Evolutionary conservation across 371 early-diverging fungal genomes (phyloP).

Genomic region (Chytridium lagenaria): DNA sequence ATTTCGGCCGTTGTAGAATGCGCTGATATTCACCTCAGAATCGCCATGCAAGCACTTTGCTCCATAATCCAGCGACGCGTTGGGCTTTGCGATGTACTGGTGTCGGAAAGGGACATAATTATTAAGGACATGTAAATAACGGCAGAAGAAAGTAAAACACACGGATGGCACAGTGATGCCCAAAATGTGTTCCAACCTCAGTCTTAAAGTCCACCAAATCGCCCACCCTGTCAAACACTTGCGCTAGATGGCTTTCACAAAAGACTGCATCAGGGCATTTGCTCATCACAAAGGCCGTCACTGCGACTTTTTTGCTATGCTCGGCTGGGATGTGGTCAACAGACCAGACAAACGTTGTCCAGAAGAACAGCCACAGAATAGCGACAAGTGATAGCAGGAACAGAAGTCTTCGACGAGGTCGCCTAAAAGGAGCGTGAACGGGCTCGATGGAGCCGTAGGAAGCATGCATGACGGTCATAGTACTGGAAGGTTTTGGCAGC

Average conservation of each 20-base stretch:
- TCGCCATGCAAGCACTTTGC: slow-evolving; percentile 33
- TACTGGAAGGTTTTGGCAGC: background rate
- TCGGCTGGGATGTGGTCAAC: background rate
- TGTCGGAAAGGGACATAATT: background rate
- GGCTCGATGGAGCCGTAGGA: background rate
- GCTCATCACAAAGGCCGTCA: slow-evolving; percentile 39
- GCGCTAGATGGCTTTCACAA: slow-evolving; percentile 29
- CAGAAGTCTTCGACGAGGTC: background rate
- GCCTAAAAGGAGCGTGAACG: background rate
- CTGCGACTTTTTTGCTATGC: slow-evolving; percentile 8
- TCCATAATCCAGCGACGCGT: slow-evolving; percentile 7
- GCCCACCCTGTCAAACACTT: slow-evolving; percentile 22
- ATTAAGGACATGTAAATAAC: background rate
- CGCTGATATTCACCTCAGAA: slow-evolving; percentile 19
- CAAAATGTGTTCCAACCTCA: too few relatives aligned
- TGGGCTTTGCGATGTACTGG: slow-evolving; percentile 28
- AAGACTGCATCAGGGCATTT: slow-evolving; percentile 40
- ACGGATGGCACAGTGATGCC: too few relatives aligned
- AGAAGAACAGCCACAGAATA: background rate
- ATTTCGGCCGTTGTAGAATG: background rate
- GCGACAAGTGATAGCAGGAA: background rate
- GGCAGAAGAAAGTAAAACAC: slow-evolving; percentile 4
- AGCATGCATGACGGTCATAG: too few relatives aligned
- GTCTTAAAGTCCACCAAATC: slow-evolving; percentile 26
- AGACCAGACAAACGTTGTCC: background rate